Evolutionary conservation across 139 green algal genomes (phyloP).

Genomic region (Astrephomene gubernaculifera): DNA sequence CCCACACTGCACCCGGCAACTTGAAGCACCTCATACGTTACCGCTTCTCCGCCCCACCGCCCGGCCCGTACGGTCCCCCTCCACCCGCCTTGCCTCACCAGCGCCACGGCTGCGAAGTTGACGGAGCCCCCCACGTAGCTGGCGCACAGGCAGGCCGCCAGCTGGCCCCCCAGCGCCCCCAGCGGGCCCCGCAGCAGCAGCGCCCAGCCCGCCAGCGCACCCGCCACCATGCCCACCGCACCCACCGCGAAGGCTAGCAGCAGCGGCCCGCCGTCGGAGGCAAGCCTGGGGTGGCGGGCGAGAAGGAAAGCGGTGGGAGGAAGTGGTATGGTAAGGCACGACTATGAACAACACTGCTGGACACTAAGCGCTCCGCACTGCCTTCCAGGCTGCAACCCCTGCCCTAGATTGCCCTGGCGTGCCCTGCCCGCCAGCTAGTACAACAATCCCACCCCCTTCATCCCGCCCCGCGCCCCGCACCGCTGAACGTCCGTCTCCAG

Average conservation of each 20-base stretch:
- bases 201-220: constrained; percentile 64
- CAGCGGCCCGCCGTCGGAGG: constrained; percentile 46
- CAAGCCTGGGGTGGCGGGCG: constrained; percentile 46
- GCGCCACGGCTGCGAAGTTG: constrained; percentile 84
- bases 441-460: no score
- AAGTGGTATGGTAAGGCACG: no score
- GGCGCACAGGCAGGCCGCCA: constrained; percentile 78
- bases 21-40: no score
- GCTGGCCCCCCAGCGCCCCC: constrained; percentile 64
- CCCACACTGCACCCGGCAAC: no score
- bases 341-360: no score
- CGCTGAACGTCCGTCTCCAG: constrained; percentile 73
- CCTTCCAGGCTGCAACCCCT: neutral
- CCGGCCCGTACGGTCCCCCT: no score
- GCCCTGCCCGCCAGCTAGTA: no score
- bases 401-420: neutral
- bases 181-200: constrained; percentile 60
- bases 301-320: no score
- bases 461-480: constrained; percentile 23
- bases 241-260: constrained; percentile 75
- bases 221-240: constrained; percentile 52
- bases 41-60: no score
- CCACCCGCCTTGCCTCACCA: constrained; percentile 23
- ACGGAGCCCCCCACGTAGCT: constrained; percentile 85
- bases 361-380: neutral